These are phyloP conservation scores for Penicillium psychrofluorescens DNA, from an alignment of 495 filamentous ascomycete genomes.

Conservation along the genomic window DNA sequence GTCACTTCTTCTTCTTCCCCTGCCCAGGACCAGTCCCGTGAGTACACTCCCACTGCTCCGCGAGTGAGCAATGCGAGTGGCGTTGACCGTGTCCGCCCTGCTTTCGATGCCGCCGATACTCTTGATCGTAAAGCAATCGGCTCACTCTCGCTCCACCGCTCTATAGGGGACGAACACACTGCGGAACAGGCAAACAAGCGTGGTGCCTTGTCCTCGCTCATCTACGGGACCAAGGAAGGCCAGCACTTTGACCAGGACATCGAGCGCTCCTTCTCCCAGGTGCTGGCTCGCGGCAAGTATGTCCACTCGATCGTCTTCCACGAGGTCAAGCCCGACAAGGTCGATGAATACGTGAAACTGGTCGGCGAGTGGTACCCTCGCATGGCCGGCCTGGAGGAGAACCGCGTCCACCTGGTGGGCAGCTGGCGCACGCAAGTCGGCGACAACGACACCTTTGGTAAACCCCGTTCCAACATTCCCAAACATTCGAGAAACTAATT, in stretches of 20 bases:
- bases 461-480: not conserved
- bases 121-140: slow-evolving; percentile 46
- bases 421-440: slow-evolving; percentile 99
- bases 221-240: slow-evolving; percentile 94
- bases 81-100: slow-evolving; percentile 17
- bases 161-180: slow-evolving; percentile 39
- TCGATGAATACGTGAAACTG: slow-evolving; percentile 87
- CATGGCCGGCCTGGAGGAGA: slow-evolving; percentile 72
- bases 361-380: slow-evolving; percentile 90
- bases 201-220: slow-evolving; percentile 56
- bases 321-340: slow-evolving; percentile 89
- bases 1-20: slow-evolving; percentile 32
- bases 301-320: slow-evolving; percentile 98
- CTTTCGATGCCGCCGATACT: slow-evolving; percentile 31
- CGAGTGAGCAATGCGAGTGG: slow-evolving; percentile 48
- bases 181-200: slow-evolving; percentile 46
- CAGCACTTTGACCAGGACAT: slow-evolving; percentile 89
- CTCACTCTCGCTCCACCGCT: slow-evolving; percentile 57
- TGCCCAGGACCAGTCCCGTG: slow-evolving; percentile 20
- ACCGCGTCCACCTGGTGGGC: slow-evolving; percentile 91
- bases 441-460: slow-evolving; percentile 96
- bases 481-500: too few species aligned
- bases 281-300: slow-evolving; percentile 93
- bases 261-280: slow-evolving; percentile 87
- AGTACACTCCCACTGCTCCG: slow-evolving; percentile 50